These are phyloP conservation scores for Xylaria intraflava DNA, from an alignment of 495 filamentous ascomycete genomes.

Conservation along the genomic window DNA sequence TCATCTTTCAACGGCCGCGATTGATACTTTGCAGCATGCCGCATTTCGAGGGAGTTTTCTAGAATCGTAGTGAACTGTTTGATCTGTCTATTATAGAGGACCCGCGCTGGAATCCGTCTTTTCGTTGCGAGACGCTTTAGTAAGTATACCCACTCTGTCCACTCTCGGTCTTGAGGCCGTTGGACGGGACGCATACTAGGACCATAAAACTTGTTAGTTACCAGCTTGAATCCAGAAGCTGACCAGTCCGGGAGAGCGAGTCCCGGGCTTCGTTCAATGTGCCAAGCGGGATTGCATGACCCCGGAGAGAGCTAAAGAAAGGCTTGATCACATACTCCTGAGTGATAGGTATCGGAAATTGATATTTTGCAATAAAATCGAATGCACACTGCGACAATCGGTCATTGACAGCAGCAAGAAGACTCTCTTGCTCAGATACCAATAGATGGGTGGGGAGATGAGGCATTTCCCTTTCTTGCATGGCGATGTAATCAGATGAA, in stretches of 20 bases:
- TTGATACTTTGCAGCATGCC: constrained; percentile 77
- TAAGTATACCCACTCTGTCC: constrained; percentile 89
- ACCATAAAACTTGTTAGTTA: not conserved
- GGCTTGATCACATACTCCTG: constrained; percentile 43
- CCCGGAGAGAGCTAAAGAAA: not conserved
- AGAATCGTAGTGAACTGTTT: constrained; percentile 78
- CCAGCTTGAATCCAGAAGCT: not conserved
- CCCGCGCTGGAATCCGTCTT: constrained; percentile 71
- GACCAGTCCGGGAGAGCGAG: not conserved
- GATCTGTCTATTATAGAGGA: constrained; percentile 83
- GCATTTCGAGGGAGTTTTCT: constrained; percentile 80
- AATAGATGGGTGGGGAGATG: constrained; percentile 75
- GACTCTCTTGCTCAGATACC: constrained; percentile 75
- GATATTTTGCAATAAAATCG: constrained; percentile 84
- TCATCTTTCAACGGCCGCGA: constrained; percentile 82
- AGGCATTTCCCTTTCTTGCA: constrained; percentile 72
- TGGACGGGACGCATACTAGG: constrained; percentile 63
- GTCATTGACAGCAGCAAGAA: constrained; percentile 74
- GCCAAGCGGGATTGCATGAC: not conserved
- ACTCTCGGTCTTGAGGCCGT: constrained; percentile 73
- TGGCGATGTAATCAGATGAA: constrained; percentile 55
- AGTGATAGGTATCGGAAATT: constrained; percentile 74
- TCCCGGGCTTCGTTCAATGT: not conserved
- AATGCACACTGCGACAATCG: constrained; percentile 77
- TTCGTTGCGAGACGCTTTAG: constrained; percentile 81